Base-by-base conservation (phyloP, 2,329 filamentous ascomycete genomes). In the Fusarium sp. region DNA sequence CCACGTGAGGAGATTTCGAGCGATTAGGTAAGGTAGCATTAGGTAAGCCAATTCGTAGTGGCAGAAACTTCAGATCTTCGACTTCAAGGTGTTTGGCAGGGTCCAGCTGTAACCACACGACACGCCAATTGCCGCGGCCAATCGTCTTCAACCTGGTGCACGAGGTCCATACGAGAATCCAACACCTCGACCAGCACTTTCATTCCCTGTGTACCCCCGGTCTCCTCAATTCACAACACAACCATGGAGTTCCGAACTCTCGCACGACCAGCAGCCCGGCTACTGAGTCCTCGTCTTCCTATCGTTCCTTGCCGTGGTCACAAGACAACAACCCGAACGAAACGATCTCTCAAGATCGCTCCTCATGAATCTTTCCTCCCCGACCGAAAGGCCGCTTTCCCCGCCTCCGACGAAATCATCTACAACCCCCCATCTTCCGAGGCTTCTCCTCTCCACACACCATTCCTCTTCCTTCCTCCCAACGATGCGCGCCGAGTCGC, bases 391-490 rank as follows among this genome's bases (percentile, higher is more conserved):
- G 43, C 69, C 42, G 63, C 77, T 37, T 77, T 78, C 60, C 69
- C 78, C 43, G 72, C 74, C 69, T 72, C 73, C 69, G 75, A 79
- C 68, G 75, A 79, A 70, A 84, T 88, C 75, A 83, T 88, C 76
- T 88, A 86, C 81, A 88, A 87, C 80, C 87, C 86, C 42, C 86
- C 87, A 27, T 80, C 85, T 18, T 82, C 86, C 12, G 81, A 83
- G 59, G 81, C 86, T 5, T 85, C 87, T n/a, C 87, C 89, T 60
- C 84, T 83, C 74, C 86, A 90, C 80, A 91, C 89, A n/a, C 89
- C 89, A 59, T 86, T 89, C 80, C 86, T 89, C 76, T 91, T 91
- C 80, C 85, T 91, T 30, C 89, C 89, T 56, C 83, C 82, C 53
- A 78, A 75, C 69, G 87, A 89, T 75, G 85, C 86, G 18, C 84